Conservation (phyloP, 2,329 filamentous ascomycete genomes). For the Byssochlamys sp. region DNA sequence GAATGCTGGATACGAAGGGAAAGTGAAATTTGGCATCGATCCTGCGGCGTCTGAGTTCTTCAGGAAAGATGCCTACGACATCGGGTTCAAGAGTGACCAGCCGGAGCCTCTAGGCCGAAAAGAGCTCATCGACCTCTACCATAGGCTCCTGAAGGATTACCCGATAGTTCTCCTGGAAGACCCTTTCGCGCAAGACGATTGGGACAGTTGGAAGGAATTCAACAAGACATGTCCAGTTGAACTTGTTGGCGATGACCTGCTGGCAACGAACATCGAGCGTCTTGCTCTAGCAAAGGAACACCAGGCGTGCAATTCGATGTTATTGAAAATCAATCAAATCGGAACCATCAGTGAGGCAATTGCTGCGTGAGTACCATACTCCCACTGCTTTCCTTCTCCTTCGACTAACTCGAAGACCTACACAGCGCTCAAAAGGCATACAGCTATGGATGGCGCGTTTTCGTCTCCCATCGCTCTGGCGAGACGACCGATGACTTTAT, state of each 20-base stretch:
- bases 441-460: slow-evolving; percentile 32
- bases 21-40: slow-evolving; percentile 35
- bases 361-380: slow-evolving; percentile 21
- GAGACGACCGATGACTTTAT: slow-evolving; percentile 39
- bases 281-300: slow-evolving; percentile 26
- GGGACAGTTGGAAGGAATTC: slow-evolving; percentile 29
- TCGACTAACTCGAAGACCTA: neutral
- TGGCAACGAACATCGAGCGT: slow-evolving; percentile 30
- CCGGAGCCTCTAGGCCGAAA: slow-evolving; percentile 11
- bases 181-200: slow-evolving; percentile 35
- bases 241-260: slow-evolving; percentile 35
- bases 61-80: slow-evolving; percentile 23
- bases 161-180: slow-evolving; percentile 34
- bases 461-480: slow-evolving; percentile 36
- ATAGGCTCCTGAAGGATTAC: slow-evolving; percentile 23
- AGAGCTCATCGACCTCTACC: slow-evolving; percentile 25
- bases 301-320: slow-evolving; percentile 32
- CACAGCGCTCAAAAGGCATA: slow-evolving; percentile 23
- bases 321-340: slow-evolving; percentile 38
- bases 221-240: slow-evolving; percentile 24
- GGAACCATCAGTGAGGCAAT: slow-evolving; percentile 35
- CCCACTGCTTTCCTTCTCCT: neutral
- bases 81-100: slow-evolving; percentile 26
- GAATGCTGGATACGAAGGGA: slow-evolving; percentile 19
- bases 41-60: slow-evolving; percentile 34